Evolutionary conservation across 352 stramenopile genomes (phyloP), one percentile per base, ranked within the genome.

Genomic region (Phytopythium mirpurense): DNA sequence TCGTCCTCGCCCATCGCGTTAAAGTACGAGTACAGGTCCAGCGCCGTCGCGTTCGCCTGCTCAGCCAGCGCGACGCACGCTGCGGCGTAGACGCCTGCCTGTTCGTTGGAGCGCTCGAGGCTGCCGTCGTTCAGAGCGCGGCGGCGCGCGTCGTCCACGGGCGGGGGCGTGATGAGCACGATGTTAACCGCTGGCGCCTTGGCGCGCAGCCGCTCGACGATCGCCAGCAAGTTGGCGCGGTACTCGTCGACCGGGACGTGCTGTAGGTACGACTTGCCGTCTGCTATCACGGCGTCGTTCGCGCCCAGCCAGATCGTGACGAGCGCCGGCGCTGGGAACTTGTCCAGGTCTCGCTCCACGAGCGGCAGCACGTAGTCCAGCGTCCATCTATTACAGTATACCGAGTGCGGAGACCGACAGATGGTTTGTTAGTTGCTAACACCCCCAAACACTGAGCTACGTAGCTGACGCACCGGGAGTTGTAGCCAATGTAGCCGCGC

Each of bases 281-380:
- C 46, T 5, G 45, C 12, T 12, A 77, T 56, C 5, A 68, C 70
- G 2, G 78, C 73, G 48, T 89, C 78, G 59, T 89, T 89, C 23
- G 78, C 67, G 18, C 78, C 78, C 6, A 86, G 59, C 66, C 70
- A 86, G 11, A 88, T 35, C 23, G 68, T 83, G 23, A 87, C 62
- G 12, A 89, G 32, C 5, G 58, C 56, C 12, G 70, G 67, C 42
- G 45, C 4, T 27, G 15, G 59, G 40, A 44, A 57, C 65, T 12
- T 45, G 23, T 54, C 31, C 21, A 82, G 53, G 38, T 88, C 74
- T 0, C 58, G 43, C 15, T 60, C 58, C n/a, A 82, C 37, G n/a
- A 70, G 40, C 5, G 76, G 74, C 9, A 87, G 47, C 14, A 63
- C 70, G 19, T 61, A 65, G 37, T 76, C 38, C 3, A 78, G 44